phyloP scores from a whole-genome alignment of 2,329 filamentous ascomycete genomes.

The Colletotrichum theobromicola region DNA sequence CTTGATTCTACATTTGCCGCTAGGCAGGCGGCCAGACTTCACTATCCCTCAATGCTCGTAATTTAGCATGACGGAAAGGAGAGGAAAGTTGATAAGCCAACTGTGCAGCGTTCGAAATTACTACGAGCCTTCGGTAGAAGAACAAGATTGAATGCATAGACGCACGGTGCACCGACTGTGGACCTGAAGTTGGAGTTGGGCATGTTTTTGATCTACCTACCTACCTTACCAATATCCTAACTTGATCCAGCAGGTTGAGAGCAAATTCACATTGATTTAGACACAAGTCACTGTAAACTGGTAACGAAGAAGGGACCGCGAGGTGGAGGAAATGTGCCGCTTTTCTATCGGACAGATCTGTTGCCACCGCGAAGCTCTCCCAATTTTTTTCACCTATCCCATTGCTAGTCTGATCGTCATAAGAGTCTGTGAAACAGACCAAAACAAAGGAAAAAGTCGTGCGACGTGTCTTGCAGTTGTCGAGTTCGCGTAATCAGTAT shows the following conservation, averaged over 20 bases:
- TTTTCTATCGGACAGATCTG: constrained; percentile 41
- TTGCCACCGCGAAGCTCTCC: constrained; percentile 37
- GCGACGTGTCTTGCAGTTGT: constrained; percentile 33
- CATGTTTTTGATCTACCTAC: not conserved
- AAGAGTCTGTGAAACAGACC: constrained; percentile 35
- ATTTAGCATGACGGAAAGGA: not conserved
- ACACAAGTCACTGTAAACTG: not conserved
- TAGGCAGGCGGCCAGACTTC: not conserved
- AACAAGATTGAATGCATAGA: not conserved
- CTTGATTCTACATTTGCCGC: not conserved
- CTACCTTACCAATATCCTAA: not conserved
- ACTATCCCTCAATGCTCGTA: not conserved
- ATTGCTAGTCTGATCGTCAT: constrained; percentile 27
- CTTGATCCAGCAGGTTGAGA: not conserved
- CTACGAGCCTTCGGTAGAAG: not conserved
- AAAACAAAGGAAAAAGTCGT: constrained; percentile 44
- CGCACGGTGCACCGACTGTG: not conserved
- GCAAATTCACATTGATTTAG: not conserved
- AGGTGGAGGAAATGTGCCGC: constrained; percentile 27
- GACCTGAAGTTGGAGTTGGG: not conserved
- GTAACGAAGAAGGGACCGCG: constrained; percentile 10
- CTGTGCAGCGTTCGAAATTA: not conserved
- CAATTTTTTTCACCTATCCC: constrained; percentile 35
- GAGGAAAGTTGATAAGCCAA: not conserved
- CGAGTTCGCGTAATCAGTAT: constrained; percentile 41